Evolutionary conservation across 2,329 filamentous ascomycete genomes (phyloP), one percentile per base, ranked within the genome.

Genomic region (Xylaria sp.): DNA sequence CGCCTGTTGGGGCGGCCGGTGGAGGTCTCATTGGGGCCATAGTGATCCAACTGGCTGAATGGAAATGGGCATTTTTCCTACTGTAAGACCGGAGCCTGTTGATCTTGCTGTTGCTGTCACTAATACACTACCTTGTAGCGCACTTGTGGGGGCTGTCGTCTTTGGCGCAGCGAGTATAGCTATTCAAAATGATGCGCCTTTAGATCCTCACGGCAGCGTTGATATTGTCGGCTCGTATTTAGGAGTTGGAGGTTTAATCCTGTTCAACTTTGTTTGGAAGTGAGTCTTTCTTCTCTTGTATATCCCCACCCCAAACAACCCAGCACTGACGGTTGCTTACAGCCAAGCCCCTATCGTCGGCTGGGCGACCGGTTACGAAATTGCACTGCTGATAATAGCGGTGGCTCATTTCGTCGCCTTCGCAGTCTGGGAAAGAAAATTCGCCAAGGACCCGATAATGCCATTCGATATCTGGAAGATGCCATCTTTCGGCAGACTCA

Each of bases 191-290:
- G 58, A 80, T 48, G 61, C 71, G 23, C 76, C 78, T 0, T 73
- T 80, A 48, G 78, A 81, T 69, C 70, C 69, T n/a, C 68, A 78
- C 28, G 81, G 80, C 2, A 78, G 75, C 30, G 76, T 82, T 30
- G 81, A 83, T 63, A 81, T 76, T 69, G 63, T 81, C 12, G 84
- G 82, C 0, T 79, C 78, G 1, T 74, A 73, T 7, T 74, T 84
- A 3, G 83, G 80, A 0, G 74, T 80, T 1, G 71, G 75, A 15
- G 78, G 80, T 6, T 71, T 86, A n/a, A 74, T 85, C 1, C 70
- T 85, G 0, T 86, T 85, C 65, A 86, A 84, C 62, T 79, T 86
- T n/a, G 80, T 80, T 1, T 86, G 83, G 81, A 86, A 85, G 83
- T 84, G 70, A 76, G 79, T 75, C 13, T 46, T 34, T 25, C n/a